These are phyloP conservation scores for Rhododendron molle DNA, from an alignment of 148 eudicot genomes.

Conservation along the genomic window DNA sequence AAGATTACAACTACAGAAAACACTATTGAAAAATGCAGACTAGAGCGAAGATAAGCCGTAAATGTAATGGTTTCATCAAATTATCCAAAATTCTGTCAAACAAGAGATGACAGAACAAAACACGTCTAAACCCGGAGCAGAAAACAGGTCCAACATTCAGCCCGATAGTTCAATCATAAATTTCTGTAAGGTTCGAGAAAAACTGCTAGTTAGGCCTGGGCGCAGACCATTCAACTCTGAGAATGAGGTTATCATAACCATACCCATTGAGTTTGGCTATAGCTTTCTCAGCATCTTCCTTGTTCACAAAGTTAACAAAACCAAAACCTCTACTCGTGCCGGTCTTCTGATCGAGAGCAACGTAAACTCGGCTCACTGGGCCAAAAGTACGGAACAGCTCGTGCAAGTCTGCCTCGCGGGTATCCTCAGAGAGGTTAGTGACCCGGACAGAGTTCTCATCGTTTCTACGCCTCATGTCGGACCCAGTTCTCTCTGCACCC, in stretches of 20 bases:
- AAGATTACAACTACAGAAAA: no score
- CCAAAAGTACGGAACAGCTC: conserved; percentile 82
- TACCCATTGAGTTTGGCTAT: conserved; percentile 83
- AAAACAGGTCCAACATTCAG: not conserved
- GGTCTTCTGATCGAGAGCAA: conserved; percentile 82
- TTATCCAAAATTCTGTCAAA: not conserved
- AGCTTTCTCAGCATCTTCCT: conserved; percentile 78
- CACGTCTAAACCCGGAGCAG: not conserved
- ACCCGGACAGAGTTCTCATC: conserved; percentile 96
- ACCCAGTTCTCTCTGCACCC: conserved; percentile 48
- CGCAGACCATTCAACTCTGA: conserved; percentile 79
- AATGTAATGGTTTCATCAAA: not conserved
- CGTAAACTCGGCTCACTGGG: conserved; percentile 61
- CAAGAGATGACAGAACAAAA: not conserved
- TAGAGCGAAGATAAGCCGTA: not conserved
- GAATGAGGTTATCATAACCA: conserved; percentile 86
- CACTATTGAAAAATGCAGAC: not conserved
- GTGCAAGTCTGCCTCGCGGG: conserved; percentile 68
- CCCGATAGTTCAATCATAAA: not conserved
- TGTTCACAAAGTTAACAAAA: conserved; percentile 66
- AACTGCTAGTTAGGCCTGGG: conserved; percentile 52
- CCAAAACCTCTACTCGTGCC: conserved; percentile 83
- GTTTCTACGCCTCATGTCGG: conserved; percentile 82
- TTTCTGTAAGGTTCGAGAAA: not conserved
- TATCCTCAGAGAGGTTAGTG: conserved; percentile 87